These are phyloP conservation scores for Chamaenerion angustifolium DNA, from an alignment of 345 rosid genomes.

Conservation along the genomic window DNA sequence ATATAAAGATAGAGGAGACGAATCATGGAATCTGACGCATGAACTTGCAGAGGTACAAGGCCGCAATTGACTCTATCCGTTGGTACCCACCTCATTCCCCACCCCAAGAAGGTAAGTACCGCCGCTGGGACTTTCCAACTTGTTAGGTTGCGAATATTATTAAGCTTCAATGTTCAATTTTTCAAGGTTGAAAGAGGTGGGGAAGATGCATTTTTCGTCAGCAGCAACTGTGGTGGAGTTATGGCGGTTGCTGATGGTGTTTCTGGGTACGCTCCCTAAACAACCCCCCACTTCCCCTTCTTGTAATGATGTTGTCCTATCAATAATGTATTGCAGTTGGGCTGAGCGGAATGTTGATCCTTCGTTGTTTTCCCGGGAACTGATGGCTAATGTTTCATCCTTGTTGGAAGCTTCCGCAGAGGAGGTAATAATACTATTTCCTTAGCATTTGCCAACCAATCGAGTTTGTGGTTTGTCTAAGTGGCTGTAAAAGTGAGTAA, in stretches of 20 bases:
- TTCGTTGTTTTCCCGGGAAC: constrained; percentile 58
- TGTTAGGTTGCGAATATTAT: background rate
- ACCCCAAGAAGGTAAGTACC: constrained; percentile 53
- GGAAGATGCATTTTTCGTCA: constrained; percentile 71
- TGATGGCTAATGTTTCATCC: constrained; percentile 53
- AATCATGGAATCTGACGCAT: background rate
- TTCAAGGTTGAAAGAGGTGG: constrained; percentile 66
- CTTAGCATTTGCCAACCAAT: too few species aligned
- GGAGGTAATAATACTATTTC: constrained; percentile 25
- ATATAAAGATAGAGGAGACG: background rate
- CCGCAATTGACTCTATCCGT: constrained; percentile 30
- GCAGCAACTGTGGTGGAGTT: constrained; percentile 56
- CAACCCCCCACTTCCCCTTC: too few species aligned
- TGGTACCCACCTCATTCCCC: constrained; percentile 64
- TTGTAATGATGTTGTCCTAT: too few species aligned
- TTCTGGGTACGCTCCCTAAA: constrained; percentile 54
- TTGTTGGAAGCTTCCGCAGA: constrained; percentile 27
- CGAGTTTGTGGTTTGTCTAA: too few species aligned
- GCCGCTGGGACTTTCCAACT: background rate
- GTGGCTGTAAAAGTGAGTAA: too few species aligned
- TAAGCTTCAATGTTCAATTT: background rate
- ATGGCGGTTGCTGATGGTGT: constrained; percentile 91
- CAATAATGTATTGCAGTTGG: constrained; percentile 29
- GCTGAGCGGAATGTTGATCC: constrained; percentile 87
- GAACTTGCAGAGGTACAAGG: constrained; percentile 10